Conservation (phyloP, 225 moss, liverwort and hornwort genomes). For the Pseudoscleropodium purum region DNA sequence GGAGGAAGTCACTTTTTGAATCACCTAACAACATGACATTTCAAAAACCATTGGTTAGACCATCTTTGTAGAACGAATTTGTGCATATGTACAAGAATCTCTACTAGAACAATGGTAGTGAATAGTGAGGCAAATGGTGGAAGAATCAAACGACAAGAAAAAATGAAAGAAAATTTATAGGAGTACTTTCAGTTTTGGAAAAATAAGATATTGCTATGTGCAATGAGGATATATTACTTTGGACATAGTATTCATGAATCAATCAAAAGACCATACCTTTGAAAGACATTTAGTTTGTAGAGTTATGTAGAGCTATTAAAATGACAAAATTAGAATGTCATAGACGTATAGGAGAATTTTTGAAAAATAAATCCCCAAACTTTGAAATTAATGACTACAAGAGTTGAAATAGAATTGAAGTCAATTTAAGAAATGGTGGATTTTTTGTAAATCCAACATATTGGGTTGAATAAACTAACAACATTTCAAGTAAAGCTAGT, state of each 20-base stretch:
- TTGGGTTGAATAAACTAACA: not conserved
- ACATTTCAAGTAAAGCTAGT: not conserved
- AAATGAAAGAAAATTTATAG: not conserved
- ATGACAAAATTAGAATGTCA: not conserved
- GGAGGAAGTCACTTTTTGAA: not conserved
- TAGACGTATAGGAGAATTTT: not conserved
- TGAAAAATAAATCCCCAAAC: not conserved
- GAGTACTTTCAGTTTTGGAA: too few relatives aligned
- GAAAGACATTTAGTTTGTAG: not conserved
- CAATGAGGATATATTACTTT: not conserved
- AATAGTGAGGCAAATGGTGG: not conserved
- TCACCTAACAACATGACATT: too few relatives aligned
- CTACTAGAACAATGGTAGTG: not conserved
- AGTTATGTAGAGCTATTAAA: too few relatives aligned
- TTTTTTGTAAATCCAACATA: too few relatives aligned
- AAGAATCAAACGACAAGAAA: not conserved
- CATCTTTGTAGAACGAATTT: not conserved
- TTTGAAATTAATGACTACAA: not conserved
- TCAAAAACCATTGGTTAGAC: not conserved
- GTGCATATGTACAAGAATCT: rapidly evolving
- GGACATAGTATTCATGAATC: not conserved
- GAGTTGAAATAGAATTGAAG: not conserved
- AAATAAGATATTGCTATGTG: not conserved
- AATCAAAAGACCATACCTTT: not conserved
- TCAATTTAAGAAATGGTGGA: too few relatives aligned